Evolutionary conservation across 139 green algal genomes (phyloP).

Genomic region (Cymbomonas tetramitiformis): DNA sequence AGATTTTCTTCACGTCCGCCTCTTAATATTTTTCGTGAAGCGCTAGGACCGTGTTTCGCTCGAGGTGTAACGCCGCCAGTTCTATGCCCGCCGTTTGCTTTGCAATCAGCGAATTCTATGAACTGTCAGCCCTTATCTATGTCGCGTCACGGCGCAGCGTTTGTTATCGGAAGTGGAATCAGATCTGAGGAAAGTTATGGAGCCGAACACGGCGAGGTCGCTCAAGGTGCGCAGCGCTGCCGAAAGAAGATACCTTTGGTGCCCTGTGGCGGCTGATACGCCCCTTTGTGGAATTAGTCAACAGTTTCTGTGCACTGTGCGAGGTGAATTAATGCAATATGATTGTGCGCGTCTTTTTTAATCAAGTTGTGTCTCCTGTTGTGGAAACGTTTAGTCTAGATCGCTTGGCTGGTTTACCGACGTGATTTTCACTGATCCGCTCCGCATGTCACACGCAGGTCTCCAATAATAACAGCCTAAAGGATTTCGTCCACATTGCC

Average conservation of each 20-base stretch:
- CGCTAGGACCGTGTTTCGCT: neutral
- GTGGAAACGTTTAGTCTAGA: too few species aligned
- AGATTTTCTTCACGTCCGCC: slow-evolving; percentile 1
- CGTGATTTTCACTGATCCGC: neutral
- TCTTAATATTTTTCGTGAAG: neutral
- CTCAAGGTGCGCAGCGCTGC: slow-evolving; percentile 43
- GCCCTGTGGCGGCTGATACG: neutral
- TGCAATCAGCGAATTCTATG: neutral
- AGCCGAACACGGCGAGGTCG: slow-evolving; percentile 72
- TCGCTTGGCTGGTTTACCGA: too few species aligned
- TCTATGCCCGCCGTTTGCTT: neutral
- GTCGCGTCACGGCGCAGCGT: slow-evolving; percentile 39
- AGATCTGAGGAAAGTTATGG: slow-evolving; percentile 79
- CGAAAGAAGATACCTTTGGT: neutral
- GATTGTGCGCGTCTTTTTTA: too few species aligned
- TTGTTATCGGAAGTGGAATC: slow-evolving; percentile 64
- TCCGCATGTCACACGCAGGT: slow-evolving; percentile 33
- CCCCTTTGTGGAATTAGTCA: too few species aligned
- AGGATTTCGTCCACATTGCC: slow-evolving; percentile 88
- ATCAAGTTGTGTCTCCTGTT: too few species aligned
- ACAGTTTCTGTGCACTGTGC: too few species aligned
- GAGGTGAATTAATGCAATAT: too few species aligned
- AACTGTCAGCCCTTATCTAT: too few species aligned
- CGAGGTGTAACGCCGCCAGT: neutral
- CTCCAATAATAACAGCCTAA: slow-evolving; percentile 64